Percentiles rank a stretch among this genome's conserved stretches.
These are phyloP conservation scores for Nicotiana noctiflora DNA, from an alignment of 257 asterid species.

Conservation along the genomic window DNA sequence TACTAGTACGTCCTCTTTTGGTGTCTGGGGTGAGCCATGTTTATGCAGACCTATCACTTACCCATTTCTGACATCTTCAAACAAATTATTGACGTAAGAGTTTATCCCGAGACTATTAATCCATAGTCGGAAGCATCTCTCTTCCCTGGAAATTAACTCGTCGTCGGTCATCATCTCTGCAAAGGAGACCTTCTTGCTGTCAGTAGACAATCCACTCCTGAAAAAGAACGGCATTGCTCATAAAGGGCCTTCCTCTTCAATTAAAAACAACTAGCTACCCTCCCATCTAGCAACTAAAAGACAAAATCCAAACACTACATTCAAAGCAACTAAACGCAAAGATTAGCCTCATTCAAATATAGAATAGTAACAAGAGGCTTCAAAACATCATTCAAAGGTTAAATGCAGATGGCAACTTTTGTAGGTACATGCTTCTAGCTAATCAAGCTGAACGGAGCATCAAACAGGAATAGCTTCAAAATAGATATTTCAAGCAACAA, in stretches of 20 bases:
- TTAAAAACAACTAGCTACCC: neutral
- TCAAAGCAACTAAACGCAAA: neutral
- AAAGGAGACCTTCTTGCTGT: conserved; percentile 66
- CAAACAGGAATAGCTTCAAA: neutral
- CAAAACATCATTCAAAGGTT: neutral
- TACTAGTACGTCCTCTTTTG: neutral
- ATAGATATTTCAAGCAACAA: neutral
- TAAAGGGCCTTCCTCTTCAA: neutral
- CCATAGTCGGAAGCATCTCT: conserved; percentile 97
- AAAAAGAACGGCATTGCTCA: conserved; percentile 9
- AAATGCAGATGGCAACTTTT: neutral
- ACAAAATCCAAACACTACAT: neutral
- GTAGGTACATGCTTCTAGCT: neutral
- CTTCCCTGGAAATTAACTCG: conserved; percentile 88
- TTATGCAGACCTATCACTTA: conserved; percentile 21
- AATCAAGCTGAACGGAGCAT: neutral
- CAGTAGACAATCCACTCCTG: conserved; percentile 94
- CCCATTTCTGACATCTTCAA: conserved; percentile 97
- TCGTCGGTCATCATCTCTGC: conserved; percentile 99
- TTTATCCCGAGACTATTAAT: conserved; percentile 86
- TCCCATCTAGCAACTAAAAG: neutral
- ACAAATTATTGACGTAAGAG: conserved; percentile 79
- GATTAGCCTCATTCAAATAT: neutral
- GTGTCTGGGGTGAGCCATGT: neutral
- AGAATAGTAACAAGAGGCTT: neutral